phyloP scores from a whole-genome alignment of 331 rosid genomes.

The Acacia concinna region DNA sequence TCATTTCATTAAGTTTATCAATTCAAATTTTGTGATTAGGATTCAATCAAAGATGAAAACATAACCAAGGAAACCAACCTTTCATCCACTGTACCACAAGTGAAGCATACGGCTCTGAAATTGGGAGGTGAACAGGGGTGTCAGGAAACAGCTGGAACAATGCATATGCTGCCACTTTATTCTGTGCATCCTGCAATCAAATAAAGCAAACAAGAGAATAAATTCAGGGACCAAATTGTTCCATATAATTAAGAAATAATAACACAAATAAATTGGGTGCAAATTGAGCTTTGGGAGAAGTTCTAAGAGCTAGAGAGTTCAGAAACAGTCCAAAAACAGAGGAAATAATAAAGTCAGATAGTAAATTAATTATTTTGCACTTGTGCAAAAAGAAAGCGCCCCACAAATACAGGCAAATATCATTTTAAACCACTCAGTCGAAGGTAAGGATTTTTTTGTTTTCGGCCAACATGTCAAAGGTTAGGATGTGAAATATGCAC shows the following conservation, averaged over 20 bases:
- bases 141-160: slow-evolving; percentile 80
- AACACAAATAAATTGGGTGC: neutral
- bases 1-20: neutral
- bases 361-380: neutral
- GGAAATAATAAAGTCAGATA: slow-evolving; percentile 5
- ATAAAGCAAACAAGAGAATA: slow-evolving; percentile 10
- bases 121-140: slow-evolving; percentile 73
- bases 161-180: slow-evolving; percentile 92
- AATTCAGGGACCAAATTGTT: slow-evolving; percentile 17
- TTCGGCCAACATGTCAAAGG: neutral
- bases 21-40: neutral
- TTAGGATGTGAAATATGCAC: neutral
- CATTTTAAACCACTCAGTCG: neutral
- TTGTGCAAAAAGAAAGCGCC: neutral
- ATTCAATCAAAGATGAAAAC: neutral
- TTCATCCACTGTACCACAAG: slow-evolving; percentile 75
- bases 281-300: neutral
- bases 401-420: neutral
- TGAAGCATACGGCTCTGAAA: slow-evolving; percentile 77
- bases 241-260: slow-evolving; percentile 23
- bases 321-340: slow-evolving; percentile 13
- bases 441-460: neutral
- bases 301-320: neutral
- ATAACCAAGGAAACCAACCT: slow-evolving; percentile 38
- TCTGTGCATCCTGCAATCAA: slow-evolving; percentile 82